A percentile compares a stretch with the other conserved stretches of the same genome.
Evolutionary conservation across 2,329 filamentous ascomycete species (phyloP).

Genomic region (Colletotrichum cuscutae): DNA sequence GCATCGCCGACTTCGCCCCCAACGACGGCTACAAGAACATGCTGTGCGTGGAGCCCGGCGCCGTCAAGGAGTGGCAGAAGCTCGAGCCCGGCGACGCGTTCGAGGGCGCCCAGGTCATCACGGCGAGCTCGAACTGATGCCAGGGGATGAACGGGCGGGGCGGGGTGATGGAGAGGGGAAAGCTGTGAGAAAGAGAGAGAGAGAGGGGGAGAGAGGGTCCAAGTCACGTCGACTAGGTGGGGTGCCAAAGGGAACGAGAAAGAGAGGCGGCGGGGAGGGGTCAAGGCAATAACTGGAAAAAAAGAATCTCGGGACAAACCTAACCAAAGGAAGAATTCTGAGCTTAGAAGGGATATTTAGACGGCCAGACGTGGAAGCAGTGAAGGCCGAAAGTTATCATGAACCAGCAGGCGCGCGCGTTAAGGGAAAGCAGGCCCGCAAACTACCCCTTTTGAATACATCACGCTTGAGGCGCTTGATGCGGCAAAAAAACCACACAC

Average conservation of each 20-base stretch:
- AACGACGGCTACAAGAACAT: constrained; percentile 93
- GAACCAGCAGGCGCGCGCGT: constrained; percentile 12
- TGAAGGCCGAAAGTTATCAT: constrained; percentile 6
- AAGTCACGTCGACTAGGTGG: background rate
- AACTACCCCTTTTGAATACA: constrained; percentile 19
- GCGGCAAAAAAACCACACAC: background rate
- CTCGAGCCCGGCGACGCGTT: constrained; percentile 81
- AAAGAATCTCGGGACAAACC: background rate
- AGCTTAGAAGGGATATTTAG: constrained; percentile 21
- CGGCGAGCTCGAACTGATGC: constrained; percentile 11
- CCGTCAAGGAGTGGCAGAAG: constrained; percentile 83
- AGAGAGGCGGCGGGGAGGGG: background rate
- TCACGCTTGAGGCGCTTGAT: constrained; percentile 30
- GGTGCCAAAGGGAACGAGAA: background rate
- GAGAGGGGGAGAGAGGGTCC: background rate
- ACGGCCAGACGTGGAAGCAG: background rate
- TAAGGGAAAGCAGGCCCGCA: constrained; percentile 21
- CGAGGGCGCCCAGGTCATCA: constrained; percentile 69
- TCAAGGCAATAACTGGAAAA: background rate
- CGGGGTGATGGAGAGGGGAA: background rate
- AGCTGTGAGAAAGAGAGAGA: background rate
- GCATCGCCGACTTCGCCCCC: constrained; percentile 88
- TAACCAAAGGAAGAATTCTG: background rate
- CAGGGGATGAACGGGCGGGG: background rate
- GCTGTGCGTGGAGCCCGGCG: constrained; percentile 93